Evolutionary conservation across 1,139 yeast species (phyloP), one percentile per base, ranked within the genome.

Genomic region (Yamadazyma jaroonii): DNA sequence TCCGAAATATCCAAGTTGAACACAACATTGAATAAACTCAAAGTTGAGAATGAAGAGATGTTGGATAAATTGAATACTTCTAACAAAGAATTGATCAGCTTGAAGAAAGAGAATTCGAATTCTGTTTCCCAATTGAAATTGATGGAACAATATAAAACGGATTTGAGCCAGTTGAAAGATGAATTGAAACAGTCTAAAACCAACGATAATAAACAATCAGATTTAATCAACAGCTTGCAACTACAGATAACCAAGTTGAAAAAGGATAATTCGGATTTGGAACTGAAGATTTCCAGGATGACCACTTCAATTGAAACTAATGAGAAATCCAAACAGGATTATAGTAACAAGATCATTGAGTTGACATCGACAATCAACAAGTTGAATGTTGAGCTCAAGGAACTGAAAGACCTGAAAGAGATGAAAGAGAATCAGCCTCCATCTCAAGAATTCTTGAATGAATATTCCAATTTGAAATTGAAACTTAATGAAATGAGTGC

Each of bases 401-500:
- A 47, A 15, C 34, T 41, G 9, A 46, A 40, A 27, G 47, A 47
- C 4, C 45, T 38, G 26, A 57, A 47, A 42, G 59, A 47, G 39
- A 73, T 56, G 46, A 70, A 58, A 52, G 74, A 67, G 52, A 73
- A 57, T 47, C 61, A 55, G n/a, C 68, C 69, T 6, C 67, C 67
- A 1, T 25, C 41, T 4, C 29, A 27, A 13, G 62, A 59, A 36
- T 28, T 40, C 9, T 54, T 70, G 41, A 68, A 62, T 37, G 81
- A 75, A 29, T 77, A 68, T 50, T 72, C 77, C 8, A 62, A 60
- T 31, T 61, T 79, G 50, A 78, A 75, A 44, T 54, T 77, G 15
- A 74, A 74, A 44, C 55, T 79, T 29, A 75, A 77, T 43, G 83
- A 79, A 42, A 71, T 66, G 29, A 67, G 70, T 40, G 81, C 81